A percentile compares a stretch with the other conserved stretches of the same genome.
Conservation (phyloP, 1,139 yeast species). For the Scheffersomyces titani region DNA sequence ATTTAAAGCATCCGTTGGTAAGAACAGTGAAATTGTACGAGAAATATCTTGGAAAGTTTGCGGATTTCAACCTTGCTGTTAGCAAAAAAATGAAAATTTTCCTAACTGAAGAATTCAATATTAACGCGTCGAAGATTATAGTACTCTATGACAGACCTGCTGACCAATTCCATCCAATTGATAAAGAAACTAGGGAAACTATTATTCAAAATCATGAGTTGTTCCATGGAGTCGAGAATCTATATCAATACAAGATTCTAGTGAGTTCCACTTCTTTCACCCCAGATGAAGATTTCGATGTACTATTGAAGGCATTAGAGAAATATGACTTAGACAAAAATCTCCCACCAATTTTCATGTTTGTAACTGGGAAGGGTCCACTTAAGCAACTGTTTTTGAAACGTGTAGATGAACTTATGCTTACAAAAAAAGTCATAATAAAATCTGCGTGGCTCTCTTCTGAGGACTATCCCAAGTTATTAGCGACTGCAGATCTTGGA, state of each 20-base stretch:
- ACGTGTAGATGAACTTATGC: slow-evolving; percentile 44
- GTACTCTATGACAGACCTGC: slow-evolving; percentile 80
- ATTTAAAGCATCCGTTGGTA: slow-evolving; percentile 63
- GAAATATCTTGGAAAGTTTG: slow-evolving; percentile 54
- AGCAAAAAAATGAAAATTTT: slow-evolving; percentile 71
- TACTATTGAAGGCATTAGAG: slow-evolving; percentile 69
- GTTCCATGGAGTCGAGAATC: slow-evolving; percentile 33
- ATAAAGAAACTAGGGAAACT: slow-evolving; percentile 21
- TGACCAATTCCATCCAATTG: slow-evolving; percentile 58
- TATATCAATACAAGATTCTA: slow-evolving; percentile 55
- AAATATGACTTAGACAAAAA: slow-evolving; percentile 32
- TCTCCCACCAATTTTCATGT: slow-evolving; percentile 56
- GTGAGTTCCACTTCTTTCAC: slow-evolving; percentile 93
- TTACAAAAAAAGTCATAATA: slow-evolving; percentile 48
- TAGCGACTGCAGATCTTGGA: slow-evolving; percentile 83
- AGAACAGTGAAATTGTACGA: slow-evolving; percentile 60
- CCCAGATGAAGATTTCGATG: slow-evolving; percentile 85
- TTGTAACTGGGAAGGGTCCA: slow-evolving; percentile 97
- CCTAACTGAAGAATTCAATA: slow-evolving; percentile 55
- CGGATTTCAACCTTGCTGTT: slow-evolving; percentile 72
- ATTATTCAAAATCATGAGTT: slow-evolving; percentile 40
- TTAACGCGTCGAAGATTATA: slow-evolving; percentile 33
- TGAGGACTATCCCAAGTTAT: slow-evolving; percentile 76
- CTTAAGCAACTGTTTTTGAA: slow-evolving; percentile 51
- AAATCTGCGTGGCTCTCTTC: slow-evolving; percentile 74